Evolutionary conservation across 139 green algal species (phyloP).

Genomic region (Chlorella sp.): DNA sequence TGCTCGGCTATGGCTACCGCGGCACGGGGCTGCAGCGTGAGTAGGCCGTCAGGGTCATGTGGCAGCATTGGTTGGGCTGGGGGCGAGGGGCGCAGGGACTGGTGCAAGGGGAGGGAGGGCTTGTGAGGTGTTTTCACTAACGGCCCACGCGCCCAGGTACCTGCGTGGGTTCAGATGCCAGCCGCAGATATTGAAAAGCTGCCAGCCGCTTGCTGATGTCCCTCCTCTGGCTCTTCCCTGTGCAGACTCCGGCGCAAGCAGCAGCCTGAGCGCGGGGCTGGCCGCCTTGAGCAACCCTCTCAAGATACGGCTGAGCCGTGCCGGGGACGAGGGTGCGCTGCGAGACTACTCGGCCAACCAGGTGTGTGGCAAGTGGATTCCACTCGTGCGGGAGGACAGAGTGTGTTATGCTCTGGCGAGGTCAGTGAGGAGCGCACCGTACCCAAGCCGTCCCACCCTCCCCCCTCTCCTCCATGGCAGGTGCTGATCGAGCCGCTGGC

Average conservation of each 20-base stretch:
- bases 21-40: not conserved
- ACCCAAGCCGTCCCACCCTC: no score
- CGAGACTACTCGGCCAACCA: conserved; percentile 88
- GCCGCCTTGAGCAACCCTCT: conserved; percentile 85
- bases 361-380: no score
- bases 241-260: conserved; percentile 15
- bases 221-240: no score
- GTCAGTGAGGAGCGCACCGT: no score
- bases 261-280: conserved; percentile 69
- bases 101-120: not conserved
- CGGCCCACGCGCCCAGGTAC: no score
- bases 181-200: no score
- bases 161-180: no score
- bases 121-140: no score
- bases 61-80: not conserved
- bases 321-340: conserved; percentile 39
- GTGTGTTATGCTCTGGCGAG: no score
- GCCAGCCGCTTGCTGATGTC: no score
- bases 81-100: not conserved
- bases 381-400: no score
- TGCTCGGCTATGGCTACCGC: not conserved
- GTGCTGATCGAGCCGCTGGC: conserved; percentile 97
- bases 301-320: conserved; percentile 81
- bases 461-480: no score
- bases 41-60: not conserved